Evolutionary conservation across 2,329 filamentous ascomycete species (phyloP).

Genomic region (Monosporascus sp.): DNA sequence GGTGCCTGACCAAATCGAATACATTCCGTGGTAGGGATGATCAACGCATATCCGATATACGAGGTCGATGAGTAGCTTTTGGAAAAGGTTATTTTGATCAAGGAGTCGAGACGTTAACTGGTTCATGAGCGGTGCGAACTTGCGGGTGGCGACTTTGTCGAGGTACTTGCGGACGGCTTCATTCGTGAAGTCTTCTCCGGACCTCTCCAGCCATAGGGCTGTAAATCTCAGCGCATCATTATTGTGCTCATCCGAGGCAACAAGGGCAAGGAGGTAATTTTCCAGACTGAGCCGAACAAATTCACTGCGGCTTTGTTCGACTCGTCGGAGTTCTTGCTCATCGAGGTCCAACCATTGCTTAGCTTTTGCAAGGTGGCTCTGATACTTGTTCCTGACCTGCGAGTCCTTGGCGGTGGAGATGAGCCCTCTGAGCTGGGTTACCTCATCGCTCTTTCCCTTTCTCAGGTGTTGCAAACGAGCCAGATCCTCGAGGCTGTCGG

Average conservation of each 20-base stretch:
- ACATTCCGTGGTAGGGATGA: conserved; percentile 95
- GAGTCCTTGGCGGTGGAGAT: conserved; percentile 45
- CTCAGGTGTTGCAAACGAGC: conserved; percentile 72
- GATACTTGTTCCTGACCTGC: conserved; percentile 51
- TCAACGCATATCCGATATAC: conserved; percentile 82
- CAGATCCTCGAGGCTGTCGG: conserved; percentile 79
- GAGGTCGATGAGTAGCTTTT: conserved; percentile 65
- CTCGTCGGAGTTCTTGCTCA: conserved; percentile 74
- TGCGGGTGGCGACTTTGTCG: conserved; percentile 72
- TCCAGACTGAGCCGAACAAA: conserved; percentile 86
- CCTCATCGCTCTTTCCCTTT: conserved; percentile 75
- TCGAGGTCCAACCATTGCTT: conserved; percentile 88
- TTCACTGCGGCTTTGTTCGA: conserved; percentile 69
- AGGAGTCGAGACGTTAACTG: conserved; percentile 92
- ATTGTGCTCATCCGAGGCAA: conserved; percentile 81
- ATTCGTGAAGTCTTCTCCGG: conserved; percentile 71
- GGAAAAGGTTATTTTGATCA: conserved; percentile 64
- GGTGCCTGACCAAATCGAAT: conserved; percentile 84
- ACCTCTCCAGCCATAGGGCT: conserved; percentile 87
- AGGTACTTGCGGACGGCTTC: conserved; percentile 67
- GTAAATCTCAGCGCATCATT: conserved; percentile 89
- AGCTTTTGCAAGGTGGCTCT: conserved; percentile 62
- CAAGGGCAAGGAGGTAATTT: conserved; percentile 83
- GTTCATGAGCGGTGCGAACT: conserved; percentile 91
- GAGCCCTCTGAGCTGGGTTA: conserved; percentile 63